Evolutionary conservation across 1,139 yeast species (phyloP).

Genomic region (Debaryomyces fabryi): DNA sequence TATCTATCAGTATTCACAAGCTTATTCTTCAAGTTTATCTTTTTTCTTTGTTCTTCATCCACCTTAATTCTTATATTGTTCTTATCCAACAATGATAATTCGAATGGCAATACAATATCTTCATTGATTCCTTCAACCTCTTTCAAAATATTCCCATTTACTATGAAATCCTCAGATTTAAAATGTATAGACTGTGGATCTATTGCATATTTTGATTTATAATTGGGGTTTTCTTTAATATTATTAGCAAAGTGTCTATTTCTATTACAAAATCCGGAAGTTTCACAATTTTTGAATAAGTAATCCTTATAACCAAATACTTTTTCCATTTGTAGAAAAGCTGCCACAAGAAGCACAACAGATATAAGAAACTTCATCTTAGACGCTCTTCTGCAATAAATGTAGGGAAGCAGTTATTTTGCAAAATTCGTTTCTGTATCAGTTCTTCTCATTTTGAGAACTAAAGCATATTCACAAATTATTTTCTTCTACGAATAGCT

Average conservation of each 20-base stretch:
- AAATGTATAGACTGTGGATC: conserved; percentile 43
- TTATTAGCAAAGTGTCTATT: conserved; percentile 70
- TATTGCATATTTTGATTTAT: conserved; percentile 56
- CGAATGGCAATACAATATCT: conserved; percentile 51
- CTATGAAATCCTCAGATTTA: conserved; percentile 22
- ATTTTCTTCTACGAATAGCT: not conserved
- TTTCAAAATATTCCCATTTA: conserved; percentile 54
- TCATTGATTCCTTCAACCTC: conserved; percentile 23
- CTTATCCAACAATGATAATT: conserved; percentile 55
- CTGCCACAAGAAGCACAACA: not conserved
- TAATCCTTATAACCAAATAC: conserved; percentile 61
- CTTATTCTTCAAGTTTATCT: conserved; percentile 18
- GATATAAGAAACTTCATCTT: not conserved
- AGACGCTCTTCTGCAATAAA: not conserved
- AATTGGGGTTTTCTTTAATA: conserved; percentile 24
- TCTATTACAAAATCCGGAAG: conserved; percentile 84
- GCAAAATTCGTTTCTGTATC: not conserved
- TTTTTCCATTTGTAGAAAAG: conserved; percentile 8
- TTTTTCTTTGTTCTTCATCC: conserved; percentile 56
- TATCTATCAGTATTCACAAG: conserved; percentile 47
- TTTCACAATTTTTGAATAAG: conserved; percentile 77
- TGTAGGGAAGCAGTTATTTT: not conserved
- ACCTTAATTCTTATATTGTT: conserved; percentile 60
- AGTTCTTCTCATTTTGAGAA: not conserved
- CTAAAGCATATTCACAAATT: not conserved